phyloP scores from a whole-genome alignment of 257 asterid species.

The Solanum ossicruentum region DNA sequence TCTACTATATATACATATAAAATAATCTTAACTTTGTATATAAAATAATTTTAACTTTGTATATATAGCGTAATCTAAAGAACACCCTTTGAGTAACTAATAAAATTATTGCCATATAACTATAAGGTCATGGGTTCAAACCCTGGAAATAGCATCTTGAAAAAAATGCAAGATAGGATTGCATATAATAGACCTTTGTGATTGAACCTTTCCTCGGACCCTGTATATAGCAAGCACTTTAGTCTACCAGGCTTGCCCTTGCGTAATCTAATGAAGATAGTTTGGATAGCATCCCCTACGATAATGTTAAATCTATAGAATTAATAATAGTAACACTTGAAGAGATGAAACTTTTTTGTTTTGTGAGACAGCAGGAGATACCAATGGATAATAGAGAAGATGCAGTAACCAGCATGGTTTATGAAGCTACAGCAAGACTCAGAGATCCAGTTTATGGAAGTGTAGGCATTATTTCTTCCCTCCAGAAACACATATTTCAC shows the following conservation, averaged over 20 bases:
- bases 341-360: neutral
- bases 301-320: neutral
- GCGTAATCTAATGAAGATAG: neutral
- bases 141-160: too few species aligned
- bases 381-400: constrained; percentile 19
- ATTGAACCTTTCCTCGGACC: too few species aligned
- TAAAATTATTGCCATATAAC: too few species aligned
- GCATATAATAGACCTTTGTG: too few species aligned
- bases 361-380: constrained; percentile 15
- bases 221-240: too few species aligned
- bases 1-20: neutral
- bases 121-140: too few species aligned
- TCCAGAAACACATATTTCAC: constrained; percentile 19
- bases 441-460: constrained; percentile 37
- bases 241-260: too few species aligned
- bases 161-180: too few species aligned
- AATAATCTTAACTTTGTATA: neutral
- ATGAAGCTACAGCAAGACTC: constrained; percentile 32
- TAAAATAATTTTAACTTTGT: neutral
- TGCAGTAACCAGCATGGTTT: constrained; percentile 38
- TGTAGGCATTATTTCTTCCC: constrained; percentile 20
- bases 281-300: neutral
- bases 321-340: neutral
- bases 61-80: neutral
- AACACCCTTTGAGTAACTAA: too few species aligned